These are phyloP conservation scores for Saccharomyces hybrid DNA, from an alignment of 1,139 yeast species.

Conservation along the genomic window DNA sequence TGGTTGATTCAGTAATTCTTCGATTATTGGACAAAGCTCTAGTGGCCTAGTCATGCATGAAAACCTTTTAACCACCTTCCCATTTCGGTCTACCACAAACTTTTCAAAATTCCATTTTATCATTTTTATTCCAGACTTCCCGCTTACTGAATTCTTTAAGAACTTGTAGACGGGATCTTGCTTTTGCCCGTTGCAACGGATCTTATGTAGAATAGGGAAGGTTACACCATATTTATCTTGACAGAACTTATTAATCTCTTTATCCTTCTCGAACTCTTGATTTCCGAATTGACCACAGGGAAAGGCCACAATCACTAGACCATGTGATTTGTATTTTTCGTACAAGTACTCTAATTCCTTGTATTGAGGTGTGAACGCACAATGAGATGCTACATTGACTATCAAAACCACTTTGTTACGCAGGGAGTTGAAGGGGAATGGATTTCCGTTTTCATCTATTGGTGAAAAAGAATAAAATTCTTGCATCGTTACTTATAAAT, in stretches of 20 bases:
- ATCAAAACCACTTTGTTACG: slow-evolving; percentile 76
- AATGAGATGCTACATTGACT: slow-evolving; percentile 79
- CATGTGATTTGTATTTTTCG: slow-evolving; percentile 57
- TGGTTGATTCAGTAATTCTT: background rate
- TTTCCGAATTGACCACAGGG: slow-evolving; percentile 79
- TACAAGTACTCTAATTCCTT: slow-evolving; percentile 65
- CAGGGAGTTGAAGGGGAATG: slow-evolving; percentile 50
- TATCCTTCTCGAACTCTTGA: slow-evolving; percentile 65
- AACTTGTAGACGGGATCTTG: slow-evolving; percentile 65
- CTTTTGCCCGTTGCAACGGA: slow-evolving; percentile 71
- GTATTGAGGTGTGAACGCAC: slow-evolving; percentile 43
- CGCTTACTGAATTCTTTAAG: slow-evolving; percentile 53
- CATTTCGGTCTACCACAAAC: slow-evolving; percentile 57
- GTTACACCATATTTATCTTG: slow-evolving; percentile 55
- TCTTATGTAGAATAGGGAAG: slow-evolving; percentile 51
- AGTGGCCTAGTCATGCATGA: slow-evolving; percentile 56
- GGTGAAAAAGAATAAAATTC: slow-evolving; percentile 44
- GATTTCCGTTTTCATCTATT: slow-evolving; percentile 42
- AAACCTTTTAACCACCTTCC: slow-evolving; percentile 57
- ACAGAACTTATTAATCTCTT: slow-evolving; percentile 50
- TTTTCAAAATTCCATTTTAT: slow-evolving; percentile 83
- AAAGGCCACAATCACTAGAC: slow-evolving; percentile 69
- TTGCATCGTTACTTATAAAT: slow-evolving; percentile 5
- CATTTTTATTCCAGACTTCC: slow-evolving; percentile 53
- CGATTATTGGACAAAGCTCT: background rate